Evolutionary conservation across 78 protist species (phyloP).

Genomic region (Dictyostelium intermedium): DNA sequence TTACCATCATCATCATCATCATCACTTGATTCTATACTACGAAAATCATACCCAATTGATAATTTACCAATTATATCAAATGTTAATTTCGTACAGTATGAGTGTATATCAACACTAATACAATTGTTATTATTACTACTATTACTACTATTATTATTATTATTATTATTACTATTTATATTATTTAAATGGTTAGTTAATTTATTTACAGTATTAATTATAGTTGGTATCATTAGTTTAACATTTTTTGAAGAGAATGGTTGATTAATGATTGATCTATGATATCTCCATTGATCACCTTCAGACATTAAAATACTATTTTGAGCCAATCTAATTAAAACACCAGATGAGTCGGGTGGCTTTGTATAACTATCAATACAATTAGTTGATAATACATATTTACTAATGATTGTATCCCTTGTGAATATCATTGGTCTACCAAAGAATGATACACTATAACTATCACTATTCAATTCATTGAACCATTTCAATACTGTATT

Average conservation of each 20-base stretch:
- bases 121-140: background rate
- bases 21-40: background rate
- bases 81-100: background rate
- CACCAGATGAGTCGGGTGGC: slow-evolving; percentile 64
- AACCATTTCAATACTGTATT: slow-evolving; percentile 65
- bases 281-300: slow-evolving; percentile 24
- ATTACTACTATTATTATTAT: background rate
- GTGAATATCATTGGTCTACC: slow-evolving; percentile 70
- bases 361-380: slow-evolving; percentile 2
- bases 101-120: slow-evolving; percentile 4
- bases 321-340: slow-evolving; percentile 37
- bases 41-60: slow-evolving; percentile 34
- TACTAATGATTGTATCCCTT: background rate
- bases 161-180: too few species aligned
- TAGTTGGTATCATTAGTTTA: slow-evolving; percentile 35
- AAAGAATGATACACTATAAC: slow-evolving; percentile 51
- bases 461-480: background rate
- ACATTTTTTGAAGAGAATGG: slow-evolving; percentile 30
- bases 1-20: background rate
- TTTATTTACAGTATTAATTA: background rate
- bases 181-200: background rate
- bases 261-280: background rate
- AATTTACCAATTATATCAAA: slow-evolving; percentile 66
- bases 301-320: slow-evolving; percentile 57
- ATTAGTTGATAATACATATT: background rate